Evolutionary conservation across 2,329 filamentous ascomycete genomes (phyloP), one percentile per base, ranked within the genome.

Genomic region (Karstenula rhodostoma): DNA sequence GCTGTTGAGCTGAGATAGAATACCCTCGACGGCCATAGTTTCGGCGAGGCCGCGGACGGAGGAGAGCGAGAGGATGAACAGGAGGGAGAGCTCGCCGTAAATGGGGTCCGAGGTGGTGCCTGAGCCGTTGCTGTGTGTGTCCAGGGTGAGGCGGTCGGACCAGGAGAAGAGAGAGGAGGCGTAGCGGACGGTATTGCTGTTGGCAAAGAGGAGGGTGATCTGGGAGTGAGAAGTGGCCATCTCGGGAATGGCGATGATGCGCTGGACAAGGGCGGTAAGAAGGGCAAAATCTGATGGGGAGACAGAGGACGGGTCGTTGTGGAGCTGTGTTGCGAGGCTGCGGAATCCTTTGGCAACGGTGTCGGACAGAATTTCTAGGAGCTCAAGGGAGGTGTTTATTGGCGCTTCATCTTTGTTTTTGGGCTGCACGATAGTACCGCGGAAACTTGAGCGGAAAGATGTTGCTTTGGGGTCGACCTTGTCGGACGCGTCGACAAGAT

Each of bases 141-240:
- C 29, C 37, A 90, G 85, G 0, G 90, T 86, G 25, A 98, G 84
- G 66, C 90, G 88, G 76, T 98, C 93, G 4, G 94, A 88, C 95
- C 95, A 99, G 0, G 93, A 97, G 78, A 94, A 98, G 5, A 99
- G 85, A 35, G 91, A 93, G 6, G 90, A 89, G 0, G 93, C 94
- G 62, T 93, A 91, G 70, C 94, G 91, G 48, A 92, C 85, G 0
- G 90, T 89, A 64, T 91, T 89, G 58, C 83, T 84, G 61, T 86
- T 83, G n/a, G 84, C 79, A 57, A 90, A 77, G n/a, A 77, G 71
- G 33, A 83, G 71, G 1, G 81, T 76, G 33, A 83, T 76, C 63
- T 82, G 78, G 1, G 75, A 67, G 49, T 81, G 82, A 73, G 93
- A 89, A 49, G 87, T 86, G 1, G 86, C 83, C 82, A 93, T 89